Base-by-base conservation (phyloP, 768 basidiomycete genomes). In the Mrakia hoshinonis region DNA sequence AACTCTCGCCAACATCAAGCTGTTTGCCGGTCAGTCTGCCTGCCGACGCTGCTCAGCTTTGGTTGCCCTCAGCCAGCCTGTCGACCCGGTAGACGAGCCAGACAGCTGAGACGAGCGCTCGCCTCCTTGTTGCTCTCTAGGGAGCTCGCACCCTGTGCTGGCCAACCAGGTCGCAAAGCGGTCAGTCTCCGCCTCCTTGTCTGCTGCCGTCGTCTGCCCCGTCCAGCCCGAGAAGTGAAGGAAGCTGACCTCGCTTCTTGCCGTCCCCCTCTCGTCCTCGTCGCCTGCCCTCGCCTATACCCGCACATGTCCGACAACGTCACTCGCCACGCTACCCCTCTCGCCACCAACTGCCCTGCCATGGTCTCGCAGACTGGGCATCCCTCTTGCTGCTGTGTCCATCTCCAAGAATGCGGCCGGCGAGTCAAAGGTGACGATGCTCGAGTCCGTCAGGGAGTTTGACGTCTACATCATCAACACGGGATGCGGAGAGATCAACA, bases 391-490 rank as follows among this genome's bases (percentile, higher is more conserved):
- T 4, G 73, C 77, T 55, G 89, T 85, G 82, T 89, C 85, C 75
- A 91, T 89, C 79, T 86, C 87, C 80, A 90, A 90, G 77, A 95
- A 94, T 81, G 92, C 91, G 74, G 93, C 93, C 76, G 93, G 93
- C 76, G 95, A 97, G 82, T 91, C 90, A 78, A 91, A 89, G 80
- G 89, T 94, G 82, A 92, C 90, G 81, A 96, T 98, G 75, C 85
- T 87, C 65, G 94, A 97, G 82, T 93, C 91, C 69, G 89, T 99
- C 55, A 89, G 96, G 58, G 95, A 98, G 81, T 93, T 93, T 81
- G 96, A 99, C 80, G 92, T 97, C 34, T 99, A 97, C 83, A 96
- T 99, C 83, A 86, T 99, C 79, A 96, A 99, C 46, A 60, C 70
- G 3, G 67, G 68, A 26, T 73, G 72, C 51, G 72, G 72, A 46